Conservation (phyloP, 2,329 filamentous ascomycete species). For the Curvularia sp. region DNA sequence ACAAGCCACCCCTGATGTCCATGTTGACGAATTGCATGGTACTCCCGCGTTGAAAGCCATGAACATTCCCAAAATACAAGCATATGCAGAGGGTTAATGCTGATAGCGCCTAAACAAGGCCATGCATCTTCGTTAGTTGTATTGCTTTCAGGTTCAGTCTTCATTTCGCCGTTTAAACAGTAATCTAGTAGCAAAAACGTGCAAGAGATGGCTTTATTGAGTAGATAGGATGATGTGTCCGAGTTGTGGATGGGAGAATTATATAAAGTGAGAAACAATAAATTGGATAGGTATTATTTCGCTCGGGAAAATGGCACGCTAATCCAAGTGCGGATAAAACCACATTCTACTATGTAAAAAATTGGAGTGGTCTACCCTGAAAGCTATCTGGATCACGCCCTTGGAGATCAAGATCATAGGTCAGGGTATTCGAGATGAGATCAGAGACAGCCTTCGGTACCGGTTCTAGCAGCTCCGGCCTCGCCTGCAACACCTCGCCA, state of each 20-base stretch:
- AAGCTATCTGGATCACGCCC: conserved; percentile 11
- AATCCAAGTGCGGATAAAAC: too few relatives aligned
- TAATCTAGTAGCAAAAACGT: too few relatives aligned
- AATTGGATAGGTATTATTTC: too few relatives aligned
- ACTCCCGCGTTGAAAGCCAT: conserved; percentile 5
- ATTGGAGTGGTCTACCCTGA: conserved; percentile 11
- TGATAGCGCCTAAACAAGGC: conserved; percentile 15
- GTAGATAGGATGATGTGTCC: too few relatives aligned
- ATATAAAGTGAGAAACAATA: too few relatives aligned
- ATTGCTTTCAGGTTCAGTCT: conserved; percentile 4
- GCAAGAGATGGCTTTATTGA: too few relatives aligned
- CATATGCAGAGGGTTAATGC: conserved; percentile 1
- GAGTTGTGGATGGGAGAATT: too few relatives aligned
- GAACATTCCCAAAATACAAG: conserved; percentile 14
- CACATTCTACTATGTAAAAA: conserved; percentile 10
- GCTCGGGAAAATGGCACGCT: too few relatives aligned
- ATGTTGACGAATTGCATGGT: conserved; percentile 6
- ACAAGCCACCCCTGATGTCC: conserved; percentile 14
- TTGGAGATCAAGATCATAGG: conserved; percentile 7
- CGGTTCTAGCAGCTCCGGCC: conserved; percentile 9
- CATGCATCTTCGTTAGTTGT: conserved; percentile 2
- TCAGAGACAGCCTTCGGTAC: conserved; percentile 5
- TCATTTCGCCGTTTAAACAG: too few relatives aligned
- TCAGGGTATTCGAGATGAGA: conserved; percentile 13
- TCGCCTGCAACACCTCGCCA: conserved; percentile 14